These are phyloP conservation scores for Didymellaceae sp. DNA, from an alignment of 2,329 filamentous ascomycete species.

Conservation along the genomic window DNA sequence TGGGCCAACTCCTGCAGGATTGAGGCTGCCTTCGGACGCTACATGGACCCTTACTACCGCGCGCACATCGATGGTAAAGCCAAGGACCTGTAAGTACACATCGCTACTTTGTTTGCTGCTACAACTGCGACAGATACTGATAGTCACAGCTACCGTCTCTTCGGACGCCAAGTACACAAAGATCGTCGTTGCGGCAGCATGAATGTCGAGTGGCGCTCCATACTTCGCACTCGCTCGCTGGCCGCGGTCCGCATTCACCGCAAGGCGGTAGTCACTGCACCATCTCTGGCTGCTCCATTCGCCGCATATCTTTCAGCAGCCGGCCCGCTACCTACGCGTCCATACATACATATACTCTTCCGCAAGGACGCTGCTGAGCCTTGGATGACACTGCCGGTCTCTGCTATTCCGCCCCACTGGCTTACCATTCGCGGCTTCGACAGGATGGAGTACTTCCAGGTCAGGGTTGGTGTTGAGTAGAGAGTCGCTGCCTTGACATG, in stretches of 20 bases:
- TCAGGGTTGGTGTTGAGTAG: conserved; percentile 34
- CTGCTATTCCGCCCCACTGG: conserved; percentile 25
- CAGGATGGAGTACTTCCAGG: conserved; percentile 36
- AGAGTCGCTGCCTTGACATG: background rate
- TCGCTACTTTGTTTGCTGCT: too few relatives aligned
- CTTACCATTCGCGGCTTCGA: conserved; percentile 29
- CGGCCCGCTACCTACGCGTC: too few relatives aligned
- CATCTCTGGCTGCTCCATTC: background rate
- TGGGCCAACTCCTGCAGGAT: conserved; percentile 41
- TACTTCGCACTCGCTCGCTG: conserved; percentile 31
- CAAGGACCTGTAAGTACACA: conserved; percentile 41
- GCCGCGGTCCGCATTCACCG: conserved; percentile 31
- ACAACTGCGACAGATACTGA: background rate
- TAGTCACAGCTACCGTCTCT: conserved; percentile 35
- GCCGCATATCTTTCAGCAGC: background rate
- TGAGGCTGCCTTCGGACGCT: conserved; percentile 40
- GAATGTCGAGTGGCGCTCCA: conserved; percentile 32
- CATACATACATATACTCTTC: conserved; percentile 39
- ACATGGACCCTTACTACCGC: conserved; percentile 21
- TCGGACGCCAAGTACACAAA: conserved; percentile 31
- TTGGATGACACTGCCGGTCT: conserved; percentile 31
- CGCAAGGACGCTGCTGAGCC: conserved; percentile 24
- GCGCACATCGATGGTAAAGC: conserved; percentile 37
- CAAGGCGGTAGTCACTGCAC: conserved; percentile 1
- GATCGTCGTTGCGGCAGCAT: conserved; percentile 30